Conservation (phyloP, 139 green algal genomes). For the Diplosphaera chodatii region DNA sequence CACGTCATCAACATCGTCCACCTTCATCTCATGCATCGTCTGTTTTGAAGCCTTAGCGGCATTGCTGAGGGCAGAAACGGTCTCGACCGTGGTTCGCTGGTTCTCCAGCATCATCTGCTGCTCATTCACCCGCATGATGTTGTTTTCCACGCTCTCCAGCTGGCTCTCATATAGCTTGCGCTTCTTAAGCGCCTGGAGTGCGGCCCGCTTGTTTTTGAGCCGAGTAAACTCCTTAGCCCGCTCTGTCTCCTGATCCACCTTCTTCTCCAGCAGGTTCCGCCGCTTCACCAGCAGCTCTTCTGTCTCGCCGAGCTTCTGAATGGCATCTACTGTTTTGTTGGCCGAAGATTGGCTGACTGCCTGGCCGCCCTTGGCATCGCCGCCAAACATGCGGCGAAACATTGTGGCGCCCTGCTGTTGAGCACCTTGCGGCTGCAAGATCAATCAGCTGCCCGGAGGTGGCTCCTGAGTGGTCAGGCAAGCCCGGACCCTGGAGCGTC, state of each 20-base stretch:
- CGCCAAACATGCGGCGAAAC: conserved; percentile 48
- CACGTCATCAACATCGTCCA: conserved; percentile 87
- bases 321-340: conserved; percentile 34
- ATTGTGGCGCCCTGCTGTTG: conserved; percentile 10
- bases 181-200: conserved; percentile 84
- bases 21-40: conserved; percentile 65
- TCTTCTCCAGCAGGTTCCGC: conserved; percentile 79
- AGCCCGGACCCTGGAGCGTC: too few relatives aligned
- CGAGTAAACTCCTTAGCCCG: conserved; percentile 75
- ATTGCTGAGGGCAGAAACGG: conserved; percentile 60
- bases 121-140: conserved; percentile 87
- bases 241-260: conserved; percentile 71
- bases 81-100: conserved; percentile 63
- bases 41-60: conserved; percentile 73
- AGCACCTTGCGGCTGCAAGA: too few relatives aligned
- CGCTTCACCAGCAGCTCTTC: conserved; percentile 90
- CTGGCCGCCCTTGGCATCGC: conserved; percentile 3
- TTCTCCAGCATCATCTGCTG: conserved; percentile 91
- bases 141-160: conserved; percentile 77
- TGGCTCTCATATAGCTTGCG: conserved; percentile 92
- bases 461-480: too few relatives aligned
- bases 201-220: conserved; percentile 81
- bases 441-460: too few relatives aligned
- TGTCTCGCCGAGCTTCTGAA: conserved; percentile 55
- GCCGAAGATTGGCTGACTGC: background rate